Percentiles rank a stretch among this genome's conserved stretches.
Conservation (phyloP, 768 basidiomycete genomes). For the Amanita phalloides region DNA sequence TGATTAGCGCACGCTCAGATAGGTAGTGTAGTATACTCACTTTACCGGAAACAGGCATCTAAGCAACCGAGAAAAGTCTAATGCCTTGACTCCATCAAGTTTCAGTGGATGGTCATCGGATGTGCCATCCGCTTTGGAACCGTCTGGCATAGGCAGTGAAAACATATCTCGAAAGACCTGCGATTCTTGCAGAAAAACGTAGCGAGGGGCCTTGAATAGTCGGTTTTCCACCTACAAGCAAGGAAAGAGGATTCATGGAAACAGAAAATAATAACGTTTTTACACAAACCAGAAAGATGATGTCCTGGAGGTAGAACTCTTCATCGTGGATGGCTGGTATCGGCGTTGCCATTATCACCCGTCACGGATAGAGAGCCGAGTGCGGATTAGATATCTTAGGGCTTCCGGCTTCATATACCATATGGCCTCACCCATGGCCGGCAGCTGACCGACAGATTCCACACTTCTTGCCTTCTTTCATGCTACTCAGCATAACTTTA, state of each 20-base stretch:
- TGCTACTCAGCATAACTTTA: no score
- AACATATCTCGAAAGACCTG: slow-evolving; percentile 2
- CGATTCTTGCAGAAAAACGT: not conserved
- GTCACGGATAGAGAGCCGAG: no score
- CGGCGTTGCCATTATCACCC: not conserved
- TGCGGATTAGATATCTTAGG: no score
- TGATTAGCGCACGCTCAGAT: not conserved
- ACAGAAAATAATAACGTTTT: not conserved
- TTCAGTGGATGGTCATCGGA: slow-evolving; percentile 11
- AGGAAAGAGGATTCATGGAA: not conserved
- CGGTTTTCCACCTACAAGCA: not conserved
- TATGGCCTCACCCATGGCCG: no score
- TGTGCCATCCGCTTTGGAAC: slow-evolving; percentile 1
- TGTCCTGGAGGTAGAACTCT: slow-evolving; percentile 1
- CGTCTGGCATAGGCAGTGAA: not conserved
- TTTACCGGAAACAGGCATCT: not conserved
- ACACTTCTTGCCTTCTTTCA: no score
- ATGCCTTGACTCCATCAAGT: slow-evolving; percentile 7
- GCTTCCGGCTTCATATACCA: no score
- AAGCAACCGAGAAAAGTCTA: slow-evolving; percentile 10
- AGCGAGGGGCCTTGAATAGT: slow-evolving; percentile 1
- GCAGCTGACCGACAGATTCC: no score
- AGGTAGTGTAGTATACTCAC: not conserved
- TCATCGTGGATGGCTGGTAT: not conserved
- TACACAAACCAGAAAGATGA: not conserved